Base-by-base conservation (phyloP, 306 rosid genomes). In the Arachis hypogaea region DNA sequence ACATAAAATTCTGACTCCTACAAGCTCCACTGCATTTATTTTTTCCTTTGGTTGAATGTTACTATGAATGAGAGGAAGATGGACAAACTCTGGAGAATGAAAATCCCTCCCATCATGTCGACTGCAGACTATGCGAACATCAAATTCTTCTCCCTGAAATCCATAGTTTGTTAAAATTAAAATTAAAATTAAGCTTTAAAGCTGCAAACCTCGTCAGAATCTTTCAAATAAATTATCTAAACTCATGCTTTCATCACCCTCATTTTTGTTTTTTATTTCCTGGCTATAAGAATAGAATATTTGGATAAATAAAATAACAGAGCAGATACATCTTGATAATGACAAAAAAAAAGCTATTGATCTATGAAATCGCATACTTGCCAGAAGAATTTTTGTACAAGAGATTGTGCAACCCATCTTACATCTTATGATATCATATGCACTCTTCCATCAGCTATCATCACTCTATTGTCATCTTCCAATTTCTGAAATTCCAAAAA, bases 381-480 rank as follows among this genome's bases (percentile, higher is more conserved):
- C 67, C 33, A 36, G 52, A 80, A 36, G 52, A 80, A 46, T 68
- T 57, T 47, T 43, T 33, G 62, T 69, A 51, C 28, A 41, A 52
- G 76, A 66, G 49, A 74, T 73, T 63, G 74, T 63, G 66, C 66
- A 68, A 33, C 61, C 36, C 36, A 44, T 50, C 28, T 70, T 22
- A 42, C 38, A 65, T 63, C 49, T 82, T 81, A 90, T 50, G 93
- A 73, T 77, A 89, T 84, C 90, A 93, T 86, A 82, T 86, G 94
- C 79, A 95, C 98, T 79, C 65, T 57, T 68, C 87, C 90, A 62
- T 79, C 96, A 42, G 61, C 88, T 75, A 95, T 76, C 96, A 92
- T 90, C 73, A 92, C 88, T 85, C 95, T 82, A 85, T 90, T 90
- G 63, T 85, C 95, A 68, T 82, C 93, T 92, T 92, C 97, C 83